Evolutionary conservation across 495 filamentous ascomycete genomes (phyloP).

Genomic region (Hypoxylon subgilvum): DNA sequence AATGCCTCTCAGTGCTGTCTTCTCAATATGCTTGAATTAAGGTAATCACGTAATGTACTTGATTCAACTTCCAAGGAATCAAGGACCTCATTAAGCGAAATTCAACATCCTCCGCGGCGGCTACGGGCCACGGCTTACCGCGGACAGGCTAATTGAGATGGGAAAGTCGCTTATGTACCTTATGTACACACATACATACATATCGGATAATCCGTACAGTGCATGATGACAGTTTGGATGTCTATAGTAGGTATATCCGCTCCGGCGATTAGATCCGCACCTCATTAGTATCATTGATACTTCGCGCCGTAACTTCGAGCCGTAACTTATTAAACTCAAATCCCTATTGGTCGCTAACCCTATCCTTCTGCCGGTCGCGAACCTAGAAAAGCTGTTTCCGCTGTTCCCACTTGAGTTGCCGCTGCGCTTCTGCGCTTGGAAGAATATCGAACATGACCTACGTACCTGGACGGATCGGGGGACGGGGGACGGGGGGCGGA

Average conservation of each 20-base stretch:
- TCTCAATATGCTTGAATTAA: no score
- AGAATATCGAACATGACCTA: slow-evolving; percentile 2
- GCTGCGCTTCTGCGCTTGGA: slow-evolving; percentile 28
- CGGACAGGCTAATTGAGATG: no score
- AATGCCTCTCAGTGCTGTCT: no score
- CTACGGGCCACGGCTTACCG: no score
- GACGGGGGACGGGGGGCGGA: slow-evolving; percentile 1
- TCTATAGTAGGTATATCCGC: no score
- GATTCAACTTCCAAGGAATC: no score
- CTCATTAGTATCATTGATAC: background rate
- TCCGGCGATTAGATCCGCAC: slow-evolving; percentile 1
- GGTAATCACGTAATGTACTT: no score
- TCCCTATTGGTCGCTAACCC: slow-evolving; percentile 11
- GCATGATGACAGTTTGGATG: no score
- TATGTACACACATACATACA: background rate
- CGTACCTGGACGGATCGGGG: no score
- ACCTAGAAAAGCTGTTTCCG: slow-evolving; percentile 20
- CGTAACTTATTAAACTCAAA: no score
- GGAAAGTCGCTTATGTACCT: background rate
- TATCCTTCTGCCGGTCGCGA: background rate
- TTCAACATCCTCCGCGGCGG: no score
- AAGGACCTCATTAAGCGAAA: no score
- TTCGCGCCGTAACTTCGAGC: background rate
- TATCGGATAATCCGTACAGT: slow-evolving; percentile 1
- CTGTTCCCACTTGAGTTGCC: slow-evolving; percentile 19